These are phyloP conservation scores for Colletotrichum viniferum DNA, from an alignment of 2,329 filamentous ascomycete species.

Conservation along the genomic window DNA sequence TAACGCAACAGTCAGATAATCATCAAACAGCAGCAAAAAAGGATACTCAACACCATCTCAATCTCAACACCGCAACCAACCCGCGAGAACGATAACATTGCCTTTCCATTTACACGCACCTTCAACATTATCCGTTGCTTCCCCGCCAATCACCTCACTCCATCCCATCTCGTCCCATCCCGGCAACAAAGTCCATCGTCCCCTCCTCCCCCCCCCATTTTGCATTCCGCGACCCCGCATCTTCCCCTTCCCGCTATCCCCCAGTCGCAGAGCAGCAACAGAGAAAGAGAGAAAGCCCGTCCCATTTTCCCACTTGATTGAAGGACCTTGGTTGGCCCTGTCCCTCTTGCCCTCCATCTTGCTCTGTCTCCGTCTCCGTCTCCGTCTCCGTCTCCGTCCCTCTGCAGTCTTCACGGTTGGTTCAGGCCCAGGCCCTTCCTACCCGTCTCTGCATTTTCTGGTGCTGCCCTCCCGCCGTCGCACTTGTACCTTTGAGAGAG, in stretches of 20 bases:
- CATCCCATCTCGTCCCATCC: constrained; percentile 15
- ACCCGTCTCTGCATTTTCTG: neutral
- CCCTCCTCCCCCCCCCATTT: neutral
- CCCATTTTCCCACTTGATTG: neutral
- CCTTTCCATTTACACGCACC: neutral
- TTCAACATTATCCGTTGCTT: neutral
- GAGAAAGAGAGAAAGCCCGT: neutral
- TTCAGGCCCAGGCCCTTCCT: neutral
- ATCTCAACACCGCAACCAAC: neutral
- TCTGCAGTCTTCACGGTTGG: neutral
- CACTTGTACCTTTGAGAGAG: neutral
- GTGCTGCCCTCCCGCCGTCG: neutral
- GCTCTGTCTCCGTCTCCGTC: neutral
- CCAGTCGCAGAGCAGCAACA: neutral
- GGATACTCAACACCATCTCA: neutral
- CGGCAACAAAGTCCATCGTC: neutral
- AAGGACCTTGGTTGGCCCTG: neutral
- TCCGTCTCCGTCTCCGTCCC: neutral
- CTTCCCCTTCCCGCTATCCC: neutral
- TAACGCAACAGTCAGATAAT: neutral
- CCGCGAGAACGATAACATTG: neutral
- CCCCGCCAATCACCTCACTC: neutral
- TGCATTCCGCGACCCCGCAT: neutral
- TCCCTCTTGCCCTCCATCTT: neutral
- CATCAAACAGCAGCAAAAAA: neutral